Conservation (phyloP, 352 stramenopile species). For the Phytophthora crassamura region DNA sequence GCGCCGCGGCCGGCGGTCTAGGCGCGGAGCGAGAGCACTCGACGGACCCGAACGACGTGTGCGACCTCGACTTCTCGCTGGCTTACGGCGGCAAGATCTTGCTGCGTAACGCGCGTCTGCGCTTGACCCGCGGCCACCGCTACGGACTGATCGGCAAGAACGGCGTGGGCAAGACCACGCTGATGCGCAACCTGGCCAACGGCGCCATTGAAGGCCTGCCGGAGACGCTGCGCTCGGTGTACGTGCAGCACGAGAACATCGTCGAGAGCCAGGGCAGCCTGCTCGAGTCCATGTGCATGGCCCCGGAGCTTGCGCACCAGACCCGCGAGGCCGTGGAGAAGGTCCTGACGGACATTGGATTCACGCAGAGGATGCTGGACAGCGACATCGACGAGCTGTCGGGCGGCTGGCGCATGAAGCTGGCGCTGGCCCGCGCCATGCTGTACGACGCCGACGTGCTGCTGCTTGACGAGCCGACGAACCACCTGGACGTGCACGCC, state of each 20-base stretch:
- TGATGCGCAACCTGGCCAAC: conserved; percentile 93
- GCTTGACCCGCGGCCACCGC: conserved; percentile 92
- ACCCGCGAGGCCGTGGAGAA: conserved; percentile 77
- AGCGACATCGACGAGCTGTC: conserved; percentile 94
- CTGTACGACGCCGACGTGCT: conserved; percentile 96
- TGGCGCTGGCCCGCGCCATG: conserved; percentile 95
- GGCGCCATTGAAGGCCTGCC: conserved; percentile 93
- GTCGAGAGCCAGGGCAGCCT: conserved; percentile 85
- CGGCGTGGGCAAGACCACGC: conserved; percentile 96
- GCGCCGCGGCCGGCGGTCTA: conserved; percentile 58
- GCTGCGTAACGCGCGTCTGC: conserved; percentile 96
- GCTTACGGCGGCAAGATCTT: conserved; percentile 94
- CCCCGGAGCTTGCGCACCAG: conserved; percentile 80
- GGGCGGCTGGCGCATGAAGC: conserved; percentile 98
- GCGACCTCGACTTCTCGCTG: conserved; percentile 75
- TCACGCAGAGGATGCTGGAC: conserved; percentile 93
- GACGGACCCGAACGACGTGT: conserved; percentile 74
- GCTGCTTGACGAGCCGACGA: conserved; percentile 95
- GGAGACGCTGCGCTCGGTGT: conserved; percentile 94
- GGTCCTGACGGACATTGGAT: conserved; percentile 91
- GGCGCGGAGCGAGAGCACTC: conserved; percentile 60
- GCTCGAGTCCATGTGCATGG: conserved; percentile 68
- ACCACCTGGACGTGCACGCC: conserved; percentile 97
- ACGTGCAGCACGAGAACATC: conserved; percentile 97
- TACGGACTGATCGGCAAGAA: conserved; percentile 98